These are phyloP conservation scores for Cyberlindnera euphorbiae DNA, from an alignment of 805 yeast genomes.

Conservation along the genomic window DNA sequence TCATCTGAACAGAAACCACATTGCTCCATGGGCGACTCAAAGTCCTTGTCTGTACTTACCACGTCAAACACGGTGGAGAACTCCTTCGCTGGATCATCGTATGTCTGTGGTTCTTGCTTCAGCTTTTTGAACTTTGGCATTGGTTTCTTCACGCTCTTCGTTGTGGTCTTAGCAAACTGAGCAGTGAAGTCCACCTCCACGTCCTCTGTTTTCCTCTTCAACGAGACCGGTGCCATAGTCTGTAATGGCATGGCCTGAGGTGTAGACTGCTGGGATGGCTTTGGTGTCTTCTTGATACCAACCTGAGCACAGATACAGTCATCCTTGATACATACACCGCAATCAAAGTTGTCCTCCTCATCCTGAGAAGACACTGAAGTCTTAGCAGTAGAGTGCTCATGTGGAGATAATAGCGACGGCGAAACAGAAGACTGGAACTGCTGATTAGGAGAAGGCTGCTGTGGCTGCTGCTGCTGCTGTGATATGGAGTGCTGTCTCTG, in stretches of 20 bases:
- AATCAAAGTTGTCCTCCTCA: slow-evolving; percentile 31
- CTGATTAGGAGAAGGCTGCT: background rate
- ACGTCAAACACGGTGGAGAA: slow-evolving; percentile 20
- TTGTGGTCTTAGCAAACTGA: slow-evolving; percentile 30
- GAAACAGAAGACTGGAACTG: slow-evolving; percentile 30
- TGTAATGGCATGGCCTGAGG: slow-evolving; percentile 27
- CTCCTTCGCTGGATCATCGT: slow-evolving; percentile 16
- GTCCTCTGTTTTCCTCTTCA: slow-evolving; percentile 34
- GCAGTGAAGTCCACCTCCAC: slow-evolving; percentile 52
- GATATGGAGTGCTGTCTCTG: slow-evolving; percentile 10
- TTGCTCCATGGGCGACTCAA: slow-evolving; percentile 54
- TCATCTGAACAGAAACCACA: slow-evolving; percentile 95
- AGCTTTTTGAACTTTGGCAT: slow-evolving; percentile 22
- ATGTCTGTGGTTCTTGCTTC: slow-evolving; percentile 2
- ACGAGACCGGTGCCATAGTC: slow-evolving; percentile 59
- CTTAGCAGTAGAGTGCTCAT: slow-evolving; percentile 18
- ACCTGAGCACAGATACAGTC: slow-evolving; percentile 58
- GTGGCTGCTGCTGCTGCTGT: slow-evolving; percentile 36
- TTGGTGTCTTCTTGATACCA: slow-evolving; percentile 21
- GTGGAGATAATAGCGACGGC: slow-evolving; percentile 33
- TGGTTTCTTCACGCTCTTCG: slow-evolving; percentile 22
- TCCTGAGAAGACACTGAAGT: slow-evolving; percentile 18
- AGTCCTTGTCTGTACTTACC: slow-evolving; percentile 31
- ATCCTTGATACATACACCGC: slow-evolving; percentile 67
- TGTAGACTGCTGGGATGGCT: background rate